Percentiles rank a stretch among this genome's conserved stretches.
Evolutionary conservation across 75 land plant genomes (phyloP).

Genomic region (Selaginella moellendorffii): DNA sequence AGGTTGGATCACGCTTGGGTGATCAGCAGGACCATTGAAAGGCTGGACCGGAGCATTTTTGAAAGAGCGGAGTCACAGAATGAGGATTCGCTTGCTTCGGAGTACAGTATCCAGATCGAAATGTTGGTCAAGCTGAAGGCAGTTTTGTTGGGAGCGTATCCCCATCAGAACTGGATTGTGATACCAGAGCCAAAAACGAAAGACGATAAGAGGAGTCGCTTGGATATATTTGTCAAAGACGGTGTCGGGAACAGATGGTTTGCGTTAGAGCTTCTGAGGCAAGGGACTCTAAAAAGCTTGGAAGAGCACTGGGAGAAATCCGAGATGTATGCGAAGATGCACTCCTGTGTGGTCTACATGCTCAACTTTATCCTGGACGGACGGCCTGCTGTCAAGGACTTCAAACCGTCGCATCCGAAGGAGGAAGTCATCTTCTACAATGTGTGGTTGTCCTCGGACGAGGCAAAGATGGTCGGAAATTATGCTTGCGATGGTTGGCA

Average conservation of each 20-base stretch:
- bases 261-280: slow-evolving; percentile 1
- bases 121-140: neutral
- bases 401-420: slow-evolving; percentile 2
- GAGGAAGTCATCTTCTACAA: neutral
- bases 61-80: slow-evolving; percentile 1
- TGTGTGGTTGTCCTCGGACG: neutral
- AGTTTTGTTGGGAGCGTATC: neutral
- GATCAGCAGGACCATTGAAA: slow-evolving; percentile 1
- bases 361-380: neutral
- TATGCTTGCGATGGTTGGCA: neutral
- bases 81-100: neutral
- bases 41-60: neutral
- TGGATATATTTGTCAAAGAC: neutral
- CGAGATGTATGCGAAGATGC: neutral
- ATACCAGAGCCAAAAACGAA: neutral
- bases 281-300: neutral
- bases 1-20: neutral
- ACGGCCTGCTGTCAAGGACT: neutral
- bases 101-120: neutral
- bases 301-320: slow-evolving; percentile 1
- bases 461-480: neutral
- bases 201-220: neutral
- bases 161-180: slow-evolving; percentile 1
- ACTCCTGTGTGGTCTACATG: slow-evolving; percentile 1
- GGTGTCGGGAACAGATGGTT: neutral